Evolutionary conservation across 2,329 filamentous ascomycete genomes (phyloP), one percentile per base, ranked within the genome.

Genomic region (Colletotrichum paranaense): DNA sequence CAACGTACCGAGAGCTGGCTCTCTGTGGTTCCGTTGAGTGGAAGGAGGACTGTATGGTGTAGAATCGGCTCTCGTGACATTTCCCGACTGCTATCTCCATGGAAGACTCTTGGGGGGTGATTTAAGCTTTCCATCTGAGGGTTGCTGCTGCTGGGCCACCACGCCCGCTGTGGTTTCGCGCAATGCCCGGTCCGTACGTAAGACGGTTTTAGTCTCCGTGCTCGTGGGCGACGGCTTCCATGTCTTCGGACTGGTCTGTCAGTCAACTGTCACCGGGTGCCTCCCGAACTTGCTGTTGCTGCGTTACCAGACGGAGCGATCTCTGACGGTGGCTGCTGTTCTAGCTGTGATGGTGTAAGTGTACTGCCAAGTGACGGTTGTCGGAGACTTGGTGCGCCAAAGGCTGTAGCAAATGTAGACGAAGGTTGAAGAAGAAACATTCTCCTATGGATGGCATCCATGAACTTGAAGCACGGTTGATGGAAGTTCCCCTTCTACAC

Each of bases 51-150:
- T n/a, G 32, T 24, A 42, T 32, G 56, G 46, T 26, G 46, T 16
- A 28, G 30, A 35, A 32, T 35, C 19, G 28, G 49, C 49, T 38
- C 16, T 16, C 28, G 68, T 52, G 32, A 22, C 53, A 58, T 53
- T 46, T 30, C 65, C 67, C 55, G 32, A 22, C 14, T 60, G 28
- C 53, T 28, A 59, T 57, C 49, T 35, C 59, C 60, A 28, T 24
- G n/a, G 19, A 1, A 42, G 22, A 59, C 42, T 26, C 30, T 26
- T 60, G 3, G 53, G 56, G 19, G 26, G 59, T 24, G 62, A 42
- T 16, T 73, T 64, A 73, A 70, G 60, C 67, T 73, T 73, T 73
- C 46, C 67, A 62, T 62, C 53, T 49, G 66, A 72, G 58, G 59
- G 67, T 55, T 53, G 53, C 28, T 65, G 46, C 22, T 64, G 65